Conservation (phyloP, 306 rosid genomes). For the Fragaria iinumae region DNA sequence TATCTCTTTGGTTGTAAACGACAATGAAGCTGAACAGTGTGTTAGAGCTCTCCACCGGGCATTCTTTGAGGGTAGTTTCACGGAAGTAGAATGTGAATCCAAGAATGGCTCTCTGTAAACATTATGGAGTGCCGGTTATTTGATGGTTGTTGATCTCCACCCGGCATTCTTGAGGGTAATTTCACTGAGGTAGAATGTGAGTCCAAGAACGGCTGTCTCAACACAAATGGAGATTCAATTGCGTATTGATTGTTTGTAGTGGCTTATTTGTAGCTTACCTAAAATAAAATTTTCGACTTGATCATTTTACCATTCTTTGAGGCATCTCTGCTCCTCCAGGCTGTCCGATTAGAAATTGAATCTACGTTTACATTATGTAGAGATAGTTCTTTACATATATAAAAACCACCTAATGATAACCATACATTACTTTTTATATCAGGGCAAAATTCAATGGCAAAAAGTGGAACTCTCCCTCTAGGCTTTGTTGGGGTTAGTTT, state of each 20-base stretch:
- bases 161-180: conserved; percentile 53
- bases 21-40: conserved; percentile 80
- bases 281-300: background rate
- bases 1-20: conserved; percentile 84
- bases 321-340: conserved; percentile 5
- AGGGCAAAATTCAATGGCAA: no score
- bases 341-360: background rate
- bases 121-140: background rate
- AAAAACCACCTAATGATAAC: no score
- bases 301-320: background rate
- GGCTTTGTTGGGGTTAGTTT: no score
- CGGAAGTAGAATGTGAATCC: conserved; percentile 36
- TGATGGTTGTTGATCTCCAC: conserved; percentile 49
- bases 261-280: background rate
- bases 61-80: conserved; percentile 54
- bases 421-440: no score
- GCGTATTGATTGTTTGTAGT: background rate
- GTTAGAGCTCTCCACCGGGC: conserved; percentile 78
- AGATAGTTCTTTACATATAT: no score
- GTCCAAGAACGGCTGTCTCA: conserved; percentile 35
- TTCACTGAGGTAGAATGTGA: conserved; percentile 30
- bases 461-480: no score
- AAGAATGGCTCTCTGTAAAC: conserved; percentile 46
- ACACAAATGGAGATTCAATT: conserved; percentile 14
- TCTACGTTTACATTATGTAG: background rate